Evolutionary conservation across 2,329 filamentous ascomycete genomes (phyloP), one percentile per base, ranked within the genome.

Genomic region (Phialemonium atrogriseum): DNA sequence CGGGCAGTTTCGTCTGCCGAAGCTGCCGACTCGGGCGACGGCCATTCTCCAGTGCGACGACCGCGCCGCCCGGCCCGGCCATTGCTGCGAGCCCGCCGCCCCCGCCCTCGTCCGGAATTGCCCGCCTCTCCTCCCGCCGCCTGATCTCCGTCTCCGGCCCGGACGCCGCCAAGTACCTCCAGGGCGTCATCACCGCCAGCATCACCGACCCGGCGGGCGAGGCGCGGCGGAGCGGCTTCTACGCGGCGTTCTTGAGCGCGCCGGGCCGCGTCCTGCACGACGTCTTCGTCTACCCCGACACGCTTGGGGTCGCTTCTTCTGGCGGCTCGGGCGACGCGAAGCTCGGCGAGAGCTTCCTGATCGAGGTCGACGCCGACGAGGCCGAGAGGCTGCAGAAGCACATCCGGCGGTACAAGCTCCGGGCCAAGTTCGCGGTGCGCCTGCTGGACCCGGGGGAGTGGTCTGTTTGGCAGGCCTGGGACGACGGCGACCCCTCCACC

Each of bases 261-360:
- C 75, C 77, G 38, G 91, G 91, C 24, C 75, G 88, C 35, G 72
- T 98, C 8, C 64, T 95, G 25, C 75, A 89, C 61, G 91, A 98
- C 59, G 82, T 87, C 32, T 94, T 96, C 56, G 68, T 98, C 28
- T 95, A 94, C 64, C 80, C 78, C 0, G 60, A 73, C 41, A 49
- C 58, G 27, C 49, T 55, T 27, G 39, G 38, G 37, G 27, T 43
- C 43, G 32, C 39, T 10, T n/a, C n/a, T n/a, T n/a, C n/a, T n/a
- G n/a, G n/a, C n/a, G 32, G 23, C n/a, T 7, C 41, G 24, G 19
- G 46, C 23, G n/a, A n/a, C n/a, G n/a, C 24, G 9, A 17, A 35
- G 39, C 26, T 58, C 47, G 34, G 49, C 5, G 59, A 66, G 39
- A 65, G 68, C 18, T 89, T 83, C 65, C 58, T 94, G 36, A 68